Evolutionary conservation across 2,329 filamentous ascomycete genomes (phyloP), one percentile per base, ranked within the genome.

Genomic region (Fusarium piperis): DNA sequence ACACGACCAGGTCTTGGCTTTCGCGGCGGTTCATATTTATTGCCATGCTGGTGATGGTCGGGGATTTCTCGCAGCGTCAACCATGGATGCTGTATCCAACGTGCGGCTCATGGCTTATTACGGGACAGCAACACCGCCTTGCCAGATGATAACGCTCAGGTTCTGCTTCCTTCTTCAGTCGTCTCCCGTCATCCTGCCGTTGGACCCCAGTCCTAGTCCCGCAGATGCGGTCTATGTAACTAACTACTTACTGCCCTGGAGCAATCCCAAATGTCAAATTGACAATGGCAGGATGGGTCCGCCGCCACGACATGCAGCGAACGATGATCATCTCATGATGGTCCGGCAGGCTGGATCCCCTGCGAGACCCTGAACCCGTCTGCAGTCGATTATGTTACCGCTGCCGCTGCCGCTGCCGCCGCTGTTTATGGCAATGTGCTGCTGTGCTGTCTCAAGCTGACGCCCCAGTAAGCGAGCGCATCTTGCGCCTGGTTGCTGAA

Each of bases 301-400:
- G 48, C 64, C 30, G 56, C 62, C 63, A 62, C 69, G 30, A 60
- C 65, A 41, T 72, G 67, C 68, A 73, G 72, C 62, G 65, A 70
- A 76, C 70, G 72, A 74, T 74, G 59, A 75, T 77, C 75, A 75
- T 73, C 73, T 74, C 63, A 77, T 77, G 68, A 77, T 76, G 67
- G 64, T 59, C 55, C 71, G 64, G 51, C 71, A 64, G 65, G 65
- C 64, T 64, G 62, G 69, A 59, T 64, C 67, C 65, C 65, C 38
- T 69, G 59, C 33, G 41, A 30, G 46, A 58, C 46, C 51, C 46
- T 41, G 20, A 56, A 68, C 52, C 52, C 44, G 71, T 64, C 63
- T 59, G 61, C 35, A 58, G 33, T 55, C 46, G 30, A 51, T 58
- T 46, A 20, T 39, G 44, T 30, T 48, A 12, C 44, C 44, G 44